These are phyloP conservation scores for Irpex rosettiformis DNA, from an alignment of 1,284 basidiomycete species.

Conservation along the genomic window DNA sequence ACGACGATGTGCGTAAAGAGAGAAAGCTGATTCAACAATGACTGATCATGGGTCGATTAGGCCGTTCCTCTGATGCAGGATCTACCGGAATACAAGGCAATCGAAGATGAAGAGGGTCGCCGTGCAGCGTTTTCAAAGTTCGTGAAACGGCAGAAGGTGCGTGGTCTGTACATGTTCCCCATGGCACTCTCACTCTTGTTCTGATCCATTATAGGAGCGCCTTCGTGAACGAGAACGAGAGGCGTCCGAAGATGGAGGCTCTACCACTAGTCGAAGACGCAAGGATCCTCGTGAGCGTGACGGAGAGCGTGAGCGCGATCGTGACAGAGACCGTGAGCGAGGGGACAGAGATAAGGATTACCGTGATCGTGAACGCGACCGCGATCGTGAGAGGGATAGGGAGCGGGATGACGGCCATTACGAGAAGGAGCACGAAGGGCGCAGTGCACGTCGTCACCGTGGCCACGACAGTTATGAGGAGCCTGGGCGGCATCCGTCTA, in stretches of 20 bases:
- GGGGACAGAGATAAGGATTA: slow-evolving; percentile 36
- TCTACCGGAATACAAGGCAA: slow-evolving; percentile 78
- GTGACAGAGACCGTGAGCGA: slow-evolving; percentile 39
- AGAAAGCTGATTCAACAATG: no score
- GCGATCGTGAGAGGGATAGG: slow-evolving; percentile 33
- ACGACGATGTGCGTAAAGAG: slow-evolving; percentile 75
- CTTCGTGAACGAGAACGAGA: slow-evolving; percentile 72
- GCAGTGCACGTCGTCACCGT: slow-evolving; percentile 23
- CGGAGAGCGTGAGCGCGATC: slow-evolving; percentile 38
- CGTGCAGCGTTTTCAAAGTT: slow-evolving; percentile 82
- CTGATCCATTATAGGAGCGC: slow-evolving; percentile 56
- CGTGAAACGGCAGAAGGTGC: slow-evolving; percentile 80
- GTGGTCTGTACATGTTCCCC: slow-evolving; percentile 10
- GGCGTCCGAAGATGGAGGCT: slow-evolving; percentile 74
- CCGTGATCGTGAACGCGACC: slow-evolving; percentile 38
- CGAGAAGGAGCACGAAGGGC: slow-evolving; percentile 36
- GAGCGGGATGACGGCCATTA: slow-evolving; percentile 39
- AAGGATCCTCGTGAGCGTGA: slow-evolving; percentile 62
- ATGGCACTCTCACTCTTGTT: slow-evolving; percentile 10
- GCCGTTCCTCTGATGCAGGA: slow-evolving; percentile 73
- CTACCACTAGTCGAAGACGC: slow-evolving; percentile 69
- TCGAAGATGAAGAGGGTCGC: slow-evolving; percentile 80
- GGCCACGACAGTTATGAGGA: slow-evolving; percentile 27
- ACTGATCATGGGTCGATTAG: no score
- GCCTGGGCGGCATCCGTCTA: slow-evolving; percentile 21